A percentile compares a stretch with the other conserved stretches of the same genome.
Evolutionary conservation across 192 early-diverging fungal genomes (phyloP).

Genomic region (Entophlyctis luteolus): DNA sequence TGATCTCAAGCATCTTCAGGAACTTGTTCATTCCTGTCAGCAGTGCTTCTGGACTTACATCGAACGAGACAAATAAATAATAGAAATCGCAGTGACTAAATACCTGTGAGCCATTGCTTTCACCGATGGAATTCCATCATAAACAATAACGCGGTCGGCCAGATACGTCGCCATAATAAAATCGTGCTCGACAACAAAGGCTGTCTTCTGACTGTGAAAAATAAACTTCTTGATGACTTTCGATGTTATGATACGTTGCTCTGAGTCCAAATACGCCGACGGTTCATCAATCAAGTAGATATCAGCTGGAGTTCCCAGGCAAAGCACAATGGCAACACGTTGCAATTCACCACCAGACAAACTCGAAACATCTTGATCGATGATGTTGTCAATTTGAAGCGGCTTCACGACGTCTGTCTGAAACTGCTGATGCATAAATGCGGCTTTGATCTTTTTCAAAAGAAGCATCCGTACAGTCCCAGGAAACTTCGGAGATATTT

Average conservation of each 20-base stretch:
- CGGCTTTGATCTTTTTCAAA: slow-evolving; percentile 76
- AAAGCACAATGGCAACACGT: slow-evolving; percentile 91
- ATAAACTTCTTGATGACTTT: slow-evolving; percentile 99
- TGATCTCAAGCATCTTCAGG: slow-evolving; percentile 85
- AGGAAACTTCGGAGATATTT: slow-evolving; percentile 89
- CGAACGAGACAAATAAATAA: neutral
- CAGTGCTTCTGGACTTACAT: slow-evolving; percentile 80
- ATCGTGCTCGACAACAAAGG: slow-evolving; percentile 98
- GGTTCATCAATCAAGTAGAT: slow-evolving; percentile 98
- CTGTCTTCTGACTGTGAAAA: slow-evolving; percentile 91
- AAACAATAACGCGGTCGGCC: slow-evolving; percentile 94
- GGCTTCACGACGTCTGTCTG: slow-evolving; percentile 95
- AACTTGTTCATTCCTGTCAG: slow-evolving; percentile 96
- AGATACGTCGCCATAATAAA: slow-evolving; percentile 99
- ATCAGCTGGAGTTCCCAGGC: slow-evolving; percentile 85
- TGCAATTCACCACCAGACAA: slow-evolving; percentile 99
- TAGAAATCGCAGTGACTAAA: no score
- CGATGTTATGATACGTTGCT: slow-evolving; percentile 97
- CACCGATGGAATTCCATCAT: slow-evolving; percentile 85
- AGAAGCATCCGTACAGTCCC: slow-evolving; percentile 91
- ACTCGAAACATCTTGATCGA: slow-evolving; percentile 74
- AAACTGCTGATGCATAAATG: slow-evolving; percentile 92
- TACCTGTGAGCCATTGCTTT: slow-evolving; percentile 71
- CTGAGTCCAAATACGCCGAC: slow-evolving; percentile 95
- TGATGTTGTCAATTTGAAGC: slow-evolving; percentile 83